Evolutionary conservation across 371 early-diverging fungal species (phyloP).

Genomic region (Synchytrium microbalum): DNA sequence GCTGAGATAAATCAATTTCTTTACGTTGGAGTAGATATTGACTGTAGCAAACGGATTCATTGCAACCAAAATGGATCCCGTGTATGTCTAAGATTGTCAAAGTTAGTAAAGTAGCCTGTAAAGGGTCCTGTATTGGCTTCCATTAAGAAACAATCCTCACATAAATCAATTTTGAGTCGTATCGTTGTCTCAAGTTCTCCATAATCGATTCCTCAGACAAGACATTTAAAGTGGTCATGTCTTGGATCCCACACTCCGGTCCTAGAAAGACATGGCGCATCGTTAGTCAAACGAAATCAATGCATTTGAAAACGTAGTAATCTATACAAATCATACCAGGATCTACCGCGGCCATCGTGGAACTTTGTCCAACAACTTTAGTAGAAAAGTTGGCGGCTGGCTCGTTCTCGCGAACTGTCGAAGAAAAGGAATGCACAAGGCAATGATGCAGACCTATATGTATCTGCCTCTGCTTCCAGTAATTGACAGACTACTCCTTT

Average conservation of each 20-base stretch:
- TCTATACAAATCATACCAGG: background rate
- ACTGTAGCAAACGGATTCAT: conserved; percentile 57
- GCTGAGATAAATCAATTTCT: background rate
- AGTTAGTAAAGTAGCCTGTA: background rate
- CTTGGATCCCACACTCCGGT: conserved; percentile 7
- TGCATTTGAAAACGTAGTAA: background rate
- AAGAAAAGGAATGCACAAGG: too few species aligned
- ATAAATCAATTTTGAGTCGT: conserved; percentile 28
- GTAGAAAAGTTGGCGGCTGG: too few species aligned
- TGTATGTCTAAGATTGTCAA: conserved; percentile 42
- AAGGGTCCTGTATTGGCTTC: too few species aligned
- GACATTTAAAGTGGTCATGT: conserved; percentile 39
- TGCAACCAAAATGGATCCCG: conserved; percentile 58
- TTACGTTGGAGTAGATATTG: conserved; percentile 35
- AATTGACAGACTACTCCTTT: too few species aligned
- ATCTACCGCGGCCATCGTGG: background rate
- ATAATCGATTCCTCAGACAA: conserved; percentile 36
- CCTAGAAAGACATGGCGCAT: background rate
- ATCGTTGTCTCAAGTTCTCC: conserved; percentile 30
- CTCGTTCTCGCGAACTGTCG: too few species aligned
- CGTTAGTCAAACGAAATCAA: background rate
- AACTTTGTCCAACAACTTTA: too few species aligned
- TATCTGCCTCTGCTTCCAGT: too few species aligned
- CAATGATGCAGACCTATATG: too few species aligned
- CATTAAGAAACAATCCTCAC: conserved; percentile 17